Evolutionary conservation across 345 rosid genomes (phyloP), one percentile per base, ranked within the genome.

Genomic region (Boechera retrofracta): DNA sequence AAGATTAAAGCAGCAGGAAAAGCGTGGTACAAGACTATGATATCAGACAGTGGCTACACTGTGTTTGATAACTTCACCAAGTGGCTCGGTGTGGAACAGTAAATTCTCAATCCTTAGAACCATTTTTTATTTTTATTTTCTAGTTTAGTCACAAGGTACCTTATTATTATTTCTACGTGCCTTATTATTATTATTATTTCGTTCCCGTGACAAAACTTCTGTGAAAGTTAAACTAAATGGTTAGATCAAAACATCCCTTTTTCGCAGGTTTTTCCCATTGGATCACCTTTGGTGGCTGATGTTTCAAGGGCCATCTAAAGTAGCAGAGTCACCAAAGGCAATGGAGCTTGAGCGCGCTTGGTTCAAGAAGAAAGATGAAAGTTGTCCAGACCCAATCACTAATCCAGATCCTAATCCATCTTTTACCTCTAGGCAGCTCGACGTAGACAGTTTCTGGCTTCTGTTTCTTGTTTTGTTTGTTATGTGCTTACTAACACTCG

Each of bases 41-140:
- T 89, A 16, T 87, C 93, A 21, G 21, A 21, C 21, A 21, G 21
- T 45, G 94, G 90, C 59, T 92, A 87, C 82, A 84, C 92, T 0
- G 91, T 87, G 82, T 87, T 88, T 4, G 93, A 90, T 33, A 85
- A 79, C 78, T 90, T 88, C 88, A 65, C 89, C 0, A 88, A 90
- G 75, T 90, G 92, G 93, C 84, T 90, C 32, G 85, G 85, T 6
- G 88, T 72, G 0, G 57, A 86, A 0, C 91, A 89, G 87, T 89
- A 64, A 81, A 26, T 24, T 38, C 28, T 52, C 9, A 53, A 53
- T 9, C 15, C 15, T 15, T 53, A 13, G 16, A 8, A 18, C n/a
- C 35, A 0, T 8, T 44, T 44, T 44, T 44, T 63, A 4, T 6
- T 41, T 26, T 26, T 35, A 35, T 15, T 12, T 26, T 24, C 15